A percentile compares a stretch with the other conserved stretches of the same genome.
phyloP scores from a whole-genome alignment of 495 filamentous ascomycete genomes.

The Penicillium ucsense region DNA sequence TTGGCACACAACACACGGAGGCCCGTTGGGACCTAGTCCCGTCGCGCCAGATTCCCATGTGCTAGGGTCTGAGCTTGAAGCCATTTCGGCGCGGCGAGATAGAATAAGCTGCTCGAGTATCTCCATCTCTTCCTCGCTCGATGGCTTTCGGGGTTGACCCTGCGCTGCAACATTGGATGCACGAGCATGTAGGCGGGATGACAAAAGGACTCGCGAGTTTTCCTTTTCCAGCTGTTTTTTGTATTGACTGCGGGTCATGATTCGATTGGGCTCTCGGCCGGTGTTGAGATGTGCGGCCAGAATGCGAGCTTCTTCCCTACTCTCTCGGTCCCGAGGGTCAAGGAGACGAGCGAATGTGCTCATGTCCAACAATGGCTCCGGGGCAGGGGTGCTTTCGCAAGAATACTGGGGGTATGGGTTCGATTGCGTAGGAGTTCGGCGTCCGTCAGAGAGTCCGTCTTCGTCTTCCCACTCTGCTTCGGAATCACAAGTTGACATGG shows the following conservation, averaged over 20 bases:
- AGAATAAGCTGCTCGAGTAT: slow-evolving; percentile 79
- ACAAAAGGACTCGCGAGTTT: slow-evolving; percentile 54
- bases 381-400: slow-evolving; percentile 47
- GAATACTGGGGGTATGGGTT: slow-evolving; percentile 35
- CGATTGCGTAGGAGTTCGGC: slow-evolving; percentile 64
- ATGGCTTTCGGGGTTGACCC: slow-evolving; percentile 28
- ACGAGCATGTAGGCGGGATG: slow-evolving; percentile 20
- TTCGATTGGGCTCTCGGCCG: slow-evolving; percentile 27
- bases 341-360: slow-evolving; percentile 70
- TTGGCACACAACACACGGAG: slow-evolving; percentile 91
- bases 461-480: slow-evolving; percentile 50
- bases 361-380: slow-evolving; percentile 56
- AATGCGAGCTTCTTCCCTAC: slow-evolving; percentile 69
- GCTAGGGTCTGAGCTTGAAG: slow-evolving; percentile 10
- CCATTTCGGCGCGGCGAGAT: slow-evolving; percentile 34
- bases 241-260: slow-evolving; percentile 75
- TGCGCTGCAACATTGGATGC: slow-evolving; percentile 9
- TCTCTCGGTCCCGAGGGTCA: slow-evolving; percentile 66
- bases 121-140: slow-evolving; percentile 64
- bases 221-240: slow-evolving; percentile 54
- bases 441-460: slow-evolving; percentile 44
- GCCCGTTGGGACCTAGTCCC: slow-evolving; percentile 63
- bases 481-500: slow-evolving; percentile 41
- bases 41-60: slow-evolving; percentile 60
- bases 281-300: slow-evolving; percentile 71